Evolutionary conservation across 176 grass and related monocot species (phyloP).

Genomic region (Thinopyrum elongatum): DNA sequence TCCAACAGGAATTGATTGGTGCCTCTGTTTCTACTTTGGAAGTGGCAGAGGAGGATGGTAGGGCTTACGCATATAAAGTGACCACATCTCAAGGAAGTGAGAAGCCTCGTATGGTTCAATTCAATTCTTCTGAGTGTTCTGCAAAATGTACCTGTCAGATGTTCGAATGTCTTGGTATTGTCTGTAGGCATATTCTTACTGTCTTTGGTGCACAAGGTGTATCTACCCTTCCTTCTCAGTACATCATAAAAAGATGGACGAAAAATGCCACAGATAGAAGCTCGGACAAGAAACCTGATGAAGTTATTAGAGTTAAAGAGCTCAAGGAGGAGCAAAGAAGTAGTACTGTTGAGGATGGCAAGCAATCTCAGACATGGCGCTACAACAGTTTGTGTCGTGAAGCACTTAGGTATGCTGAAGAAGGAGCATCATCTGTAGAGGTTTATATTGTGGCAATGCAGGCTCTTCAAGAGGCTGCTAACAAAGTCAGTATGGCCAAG

Average conservation of each 20-base stretch:
- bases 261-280: constrained; percentile 49
- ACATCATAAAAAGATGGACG: constrained; percentile 52
- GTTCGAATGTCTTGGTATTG: constrained; percentile 54
- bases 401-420: constrained; percentile 61
- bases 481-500: constrained; percentile 56
- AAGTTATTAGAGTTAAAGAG: constrained; percentile 29
- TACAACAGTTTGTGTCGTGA: constrained; percentile 59
- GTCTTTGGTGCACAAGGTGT: constrained; percentile 38
- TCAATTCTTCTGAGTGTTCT: constrained; percentile 36
- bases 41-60: constrained; percentile 32
- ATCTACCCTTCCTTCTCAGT: constrained; percentile 49
- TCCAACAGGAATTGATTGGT: constrained; percentile 50
- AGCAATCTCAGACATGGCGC: constrained; percentile 48
- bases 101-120: constrained; percentile 34
- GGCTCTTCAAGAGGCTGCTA: constrained; percentile 63
- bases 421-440: constrained; percentile 54
- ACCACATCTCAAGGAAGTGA: constrained; percentile 40
- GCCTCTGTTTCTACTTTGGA: constrained; percentile 43
- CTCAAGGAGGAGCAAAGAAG: constrained; percentile 46
- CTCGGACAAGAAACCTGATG: constrained; percentile 28
- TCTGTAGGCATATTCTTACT: constrained; percentile 54
- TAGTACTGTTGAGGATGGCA: constrained; percentile 31
- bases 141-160: constrained; percentile 48
- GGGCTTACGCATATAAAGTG: constrained; percentile 34
- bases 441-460: constrained; percentile 63